phyloP scores from a whole-genome alignment of 2,329 filamentous ascomycete genomes.

The Endoconidiophora polonica region DNA sequence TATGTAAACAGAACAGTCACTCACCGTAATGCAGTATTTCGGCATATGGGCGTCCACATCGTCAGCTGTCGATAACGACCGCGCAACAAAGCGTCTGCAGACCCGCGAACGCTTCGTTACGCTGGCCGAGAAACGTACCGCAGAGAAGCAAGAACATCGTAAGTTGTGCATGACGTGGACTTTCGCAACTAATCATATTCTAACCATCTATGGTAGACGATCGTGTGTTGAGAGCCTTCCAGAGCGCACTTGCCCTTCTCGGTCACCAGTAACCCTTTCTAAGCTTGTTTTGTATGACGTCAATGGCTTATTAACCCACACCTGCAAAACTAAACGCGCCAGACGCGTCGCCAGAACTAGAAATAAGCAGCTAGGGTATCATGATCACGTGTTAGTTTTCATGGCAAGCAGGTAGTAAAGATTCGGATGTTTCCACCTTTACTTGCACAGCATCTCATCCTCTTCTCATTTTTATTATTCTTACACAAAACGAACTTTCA shows the following conservation, averaged over 20 bases:
- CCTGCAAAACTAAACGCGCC: too few relatives aligned
- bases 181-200: background rate
- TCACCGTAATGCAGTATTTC: slow-evolving; percentile 45
- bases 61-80: slow-evolving; percentile 54
- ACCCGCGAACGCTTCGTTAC: slow-evolving; percentile 65
- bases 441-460: too few relatives aligned
- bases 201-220: slow-evolving; percentile 8
- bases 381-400: too few relatives aligned
- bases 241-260: slow-evolving; percentile 42
- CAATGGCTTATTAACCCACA: too few relatives aligned
- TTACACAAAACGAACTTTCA: too few relatives aligned
- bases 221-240: slow-evolving; percentile 46
- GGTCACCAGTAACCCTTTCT: slow-evolving; percentile 13
- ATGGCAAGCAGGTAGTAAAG: too few relatives aligned
- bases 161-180: slow-evolving; percentile 21
- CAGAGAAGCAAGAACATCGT: slow-evolving; percentile 69
- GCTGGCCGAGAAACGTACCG: slow-evolving; percentile 53
- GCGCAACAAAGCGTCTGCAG: slow-evolving; percentile 62
- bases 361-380: too few relatives aligned
- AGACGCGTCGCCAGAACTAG: too few relatives aligned
- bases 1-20: background rate
- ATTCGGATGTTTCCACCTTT: too few relatives aligned
- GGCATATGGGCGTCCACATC: slow-evolving; percentile 61
- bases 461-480: too few relatives aligned
- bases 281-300: too few relatives aligned